Evolutionary conservation across 345 rosid species (phyloP), one percentile per base, ranked within the genome.

Genomic region (Arabidopsis arenosa): DNA sequence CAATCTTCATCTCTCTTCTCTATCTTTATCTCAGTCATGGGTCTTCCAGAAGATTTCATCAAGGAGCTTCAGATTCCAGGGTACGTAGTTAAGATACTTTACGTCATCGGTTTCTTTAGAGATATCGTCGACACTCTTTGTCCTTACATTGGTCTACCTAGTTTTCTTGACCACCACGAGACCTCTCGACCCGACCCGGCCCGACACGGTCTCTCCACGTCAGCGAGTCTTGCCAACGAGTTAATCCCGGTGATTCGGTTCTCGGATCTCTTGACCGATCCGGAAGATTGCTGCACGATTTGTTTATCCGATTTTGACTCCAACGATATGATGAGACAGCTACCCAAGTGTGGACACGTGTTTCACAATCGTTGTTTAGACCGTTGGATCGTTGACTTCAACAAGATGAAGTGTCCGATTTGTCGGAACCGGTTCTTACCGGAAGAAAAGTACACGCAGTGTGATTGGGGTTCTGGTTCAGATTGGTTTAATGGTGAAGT

Each of bases 281-380:
- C 85, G 13, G 86, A 88, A 1, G 93, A 92, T n/a, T 66, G 90
- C 76, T 90, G 97, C 53, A 89, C 91, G 33, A 93, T 92, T 0
- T 92, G 97, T 63, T 82, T 92, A 33, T 75, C 79, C 59, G 96
- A 92, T 73, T 92, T 90, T 30, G 83, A 80, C 60, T 81, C 72
- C 5, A 75, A 66, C 14, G 89, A 93, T 12, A 83, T 85, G 84
- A 73, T 89, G 75, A 75, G 88, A 30, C 81, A 69, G 63, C 78
- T 85, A 1, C 58, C 87, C 3, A 86, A 84, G 26, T 93, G 93
- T 66, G 68, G 75, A 4, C 98, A 88, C 40, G 80, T 93, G 48
- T 90, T 90, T 69, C 95, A 93, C 32, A 66, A 75, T 59, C 9
- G 72, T 65, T 89, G 97, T 23, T 75, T 90, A 26, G 90, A 93